Base-by-base conservation (phyloP, 2,329 filamentous ascomycete species). In the Ceratocystis albifundus region DNA sequence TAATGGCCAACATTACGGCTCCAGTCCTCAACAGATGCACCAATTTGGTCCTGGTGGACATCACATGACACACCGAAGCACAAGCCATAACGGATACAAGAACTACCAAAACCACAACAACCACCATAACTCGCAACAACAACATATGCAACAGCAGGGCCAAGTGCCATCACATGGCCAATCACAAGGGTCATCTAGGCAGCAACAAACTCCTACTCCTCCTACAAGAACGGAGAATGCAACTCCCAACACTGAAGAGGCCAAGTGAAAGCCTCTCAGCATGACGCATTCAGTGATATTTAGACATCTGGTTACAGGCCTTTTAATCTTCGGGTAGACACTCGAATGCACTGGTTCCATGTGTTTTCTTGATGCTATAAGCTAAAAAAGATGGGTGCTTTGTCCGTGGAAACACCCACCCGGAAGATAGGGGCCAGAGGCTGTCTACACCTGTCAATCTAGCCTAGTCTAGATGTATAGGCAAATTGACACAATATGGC, bases 1-100 rank as follows among this genome's bases (percentile, higher is more conserved):
- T 44, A 81, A 82, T 65, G 79, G 81, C 48, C 84, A 85, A 70
- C 86, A 87, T 69, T 87, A 82, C 72, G 82, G 84, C 65, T 83
- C 81, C 45, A 88, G 85, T 71, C 85, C 85, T 63, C 85, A 87
- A 69, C 83, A 87, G 68, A 76, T 78, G 71, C 84, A 87, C 72
- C 83, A 87, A 70, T 87, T 84, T 71, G 80, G 80, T 1, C 80
- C 79, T 15, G 66, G 67, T 45, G 64, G 64, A 10, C 67, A 68
- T 45, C 66, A 67, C 36, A 68, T 68, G 67, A 32, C 41, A 12
- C 67, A 68, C 57, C 64, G 67, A 22, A 68, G 59, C n/a, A 61
- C 50, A 45, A 68, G 67, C 30, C 67, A 68, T 53, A 68, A 68
- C 20, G 64, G 67, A 25, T 68, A 64, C 53, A 68, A 68, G 50